phyloP scores from a whole-genome alignment of 2,329 filamentous ascomycete genomes.

The Epichloe coenophiala region DNA sequence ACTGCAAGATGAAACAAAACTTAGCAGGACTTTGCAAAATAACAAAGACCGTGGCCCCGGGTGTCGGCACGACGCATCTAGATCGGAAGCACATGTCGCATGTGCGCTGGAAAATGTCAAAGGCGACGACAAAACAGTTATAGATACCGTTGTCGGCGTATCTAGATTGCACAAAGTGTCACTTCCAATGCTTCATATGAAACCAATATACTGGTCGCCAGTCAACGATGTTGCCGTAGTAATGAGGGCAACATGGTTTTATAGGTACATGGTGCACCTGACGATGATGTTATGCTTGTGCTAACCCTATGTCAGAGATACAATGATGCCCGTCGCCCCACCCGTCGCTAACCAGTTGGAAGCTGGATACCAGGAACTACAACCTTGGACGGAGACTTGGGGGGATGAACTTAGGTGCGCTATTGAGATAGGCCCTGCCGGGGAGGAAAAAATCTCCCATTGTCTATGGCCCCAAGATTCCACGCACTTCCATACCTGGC shows the following conservation, averaged over 20 bases:
- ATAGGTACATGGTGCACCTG: constrained; percentile 37
- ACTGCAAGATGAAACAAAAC: neutral
- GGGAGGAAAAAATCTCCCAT: constrained; percentile 77
- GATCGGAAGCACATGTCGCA: neutral
- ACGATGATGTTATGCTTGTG: neutral
- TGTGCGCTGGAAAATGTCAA: constrained; percentile 15
- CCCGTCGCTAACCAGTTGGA: constrained; percentile 84
- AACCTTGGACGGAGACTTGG: constrained; percentile 87
- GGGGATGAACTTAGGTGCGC: constrained; percentile 81
- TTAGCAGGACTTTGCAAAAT: neutral
- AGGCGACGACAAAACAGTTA: neutral
- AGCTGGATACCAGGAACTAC: constrained; percentile 74
- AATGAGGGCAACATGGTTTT: constrained; percentile 88
- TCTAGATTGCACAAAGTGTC: constrained; percentile 84
- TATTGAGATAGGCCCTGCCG: constrained; percentile 74
- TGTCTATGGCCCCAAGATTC: constrained; percentile 59
- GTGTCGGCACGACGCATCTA: neutral
- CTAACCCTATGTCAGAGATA: constrained; percentile 41
- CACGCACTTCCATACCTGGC: constrained; percentile 9
- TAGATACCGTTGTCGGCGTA: constrained; percentile 69
- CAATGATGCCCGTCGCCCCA: constrained; percentile 79
- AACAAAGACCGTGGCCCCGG: neutral
- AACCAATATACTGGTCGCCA: constrained; percentile 95
- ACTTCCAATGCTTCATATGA: constrained; percentile 73
- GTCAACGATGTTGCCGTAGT: constrained; percentile 79